Evolutionary conservation across 1,139 yeast species (phyloP), one percentile per base, ranked within the genome.

Genomic region (Suhomyces taliae): DNA sequence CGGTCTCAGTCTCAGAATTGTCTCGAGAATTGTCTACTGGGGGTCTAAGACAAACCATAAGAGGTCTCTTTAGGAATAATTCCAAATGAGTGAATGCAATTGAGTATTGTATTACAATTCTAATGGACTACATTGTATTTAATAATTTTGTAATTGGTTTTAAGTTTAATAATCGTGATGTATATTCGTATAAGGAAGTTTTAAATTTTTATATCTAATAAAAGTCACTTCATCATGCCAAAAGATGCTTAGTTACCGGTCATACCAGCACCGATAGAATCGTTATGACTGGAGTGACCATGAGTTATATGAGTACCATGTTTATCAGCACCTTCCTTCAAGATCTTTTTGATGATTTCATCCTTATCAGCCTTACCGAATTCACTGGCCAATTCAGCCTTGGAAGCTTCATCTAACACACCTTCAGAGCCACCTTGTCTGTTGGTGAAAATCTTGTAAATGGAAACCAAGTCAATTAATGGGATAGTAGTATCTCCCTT

Each of bases 391-490:
- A 88, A 66, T 53, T 83, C 85, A 19, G 72, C 67, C 48, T 81
- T 77, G n/a, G 91, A 83, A 2, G 95, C 95, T 59, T 81, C 84
- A 50, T 85, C 90, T 34, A 86, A 65, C 8, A 78, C 76, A 47
- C 95, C 95, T 57, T 82, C 88, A 4, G 81, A 70, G 33, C 96
- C 96, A 41, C 87, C 87, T 40, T 73, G 74, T 53, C 79, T 77
- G 50, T 81, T 77, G 32, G 79, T 73, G 62, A 77, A 88, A 12
- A 88, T 77, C 59, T 85, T 80, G 70, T 81, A 87, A 14, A 79
- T 73, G 0, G 85, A 83, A 2, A 87, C 83, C 27, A 85, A 78
- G 37, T 83, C 84, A 11, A 84, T 74, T 53, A 88, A 69, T 36
- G 95, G 87, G 40, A 81, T 65, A 15, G 82, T 68, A 34, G 79